These are phyloP conservation scores for Solanum chmielewskii DNA, from an alignment of 257 asterid species.

Conservation along the genomic window DNA sequence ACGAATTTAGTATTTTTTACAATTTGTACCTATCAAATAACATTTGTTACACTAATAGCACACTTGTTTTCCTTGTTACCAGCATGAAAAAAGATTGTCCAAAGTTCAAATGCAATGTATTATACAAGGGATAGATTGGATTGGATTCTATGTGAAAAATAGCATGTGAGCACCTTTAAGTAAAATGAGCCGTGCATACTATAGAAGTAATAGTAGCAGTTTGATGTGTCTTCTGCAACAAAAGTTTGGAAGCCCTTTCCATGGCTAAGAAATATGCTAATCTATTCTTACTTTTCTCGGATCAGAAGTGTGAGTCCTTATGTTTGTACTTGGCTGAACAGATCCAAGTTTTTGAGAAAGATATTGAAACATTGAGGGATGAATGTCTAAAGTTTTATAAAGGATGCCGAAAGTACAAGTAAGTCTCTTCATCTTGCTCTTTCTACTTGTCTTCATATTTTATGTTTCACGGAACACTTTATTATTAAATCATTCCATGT, in stretches of 20 bases:
- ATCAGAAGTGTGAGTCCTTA: conserved; percentile 1
- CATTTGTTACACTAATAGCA: background rate
- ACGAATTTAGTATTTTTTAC: too few relatives aligned
- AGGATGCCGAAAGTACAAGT: conserved; percentile 92
- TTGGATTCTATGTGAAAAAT: background rate
- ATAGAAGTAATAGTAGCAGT: background rate
- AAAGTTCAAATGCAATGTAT: background rate
- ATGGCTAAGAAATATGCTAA: background rate
- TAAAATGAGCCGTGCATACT: background rate
- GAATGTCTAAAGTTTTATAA: conserved; percentile 79
- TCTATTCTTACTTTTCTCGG: background rate
- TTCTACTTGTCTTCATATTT: background rate
- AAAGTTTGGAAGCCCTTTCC: background rate
- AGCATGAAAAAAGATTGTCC: background rate
- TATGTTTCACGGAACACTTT: background rate
- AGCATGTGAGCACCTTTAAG: background rate
- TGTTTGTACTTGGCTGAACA: conserved; percentile 28
- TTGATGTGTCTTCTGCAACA: background rate
- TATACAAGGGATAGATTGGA: background rate
- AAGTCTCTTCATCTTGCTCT: conserved; percentile 17
- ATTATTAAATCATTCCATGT: background rate
- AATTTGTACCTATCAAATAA: too few relatives aligned
- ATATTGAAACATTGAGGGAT: conserved; percentile 65
- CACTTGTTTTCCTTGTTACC: background rate
- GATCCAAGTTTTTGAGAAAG: conserved; percentile 88